phyloP scores from a whole-genome alignment of 1,284 basidiomycete genomes.

The Melampsora americana region DNA sequence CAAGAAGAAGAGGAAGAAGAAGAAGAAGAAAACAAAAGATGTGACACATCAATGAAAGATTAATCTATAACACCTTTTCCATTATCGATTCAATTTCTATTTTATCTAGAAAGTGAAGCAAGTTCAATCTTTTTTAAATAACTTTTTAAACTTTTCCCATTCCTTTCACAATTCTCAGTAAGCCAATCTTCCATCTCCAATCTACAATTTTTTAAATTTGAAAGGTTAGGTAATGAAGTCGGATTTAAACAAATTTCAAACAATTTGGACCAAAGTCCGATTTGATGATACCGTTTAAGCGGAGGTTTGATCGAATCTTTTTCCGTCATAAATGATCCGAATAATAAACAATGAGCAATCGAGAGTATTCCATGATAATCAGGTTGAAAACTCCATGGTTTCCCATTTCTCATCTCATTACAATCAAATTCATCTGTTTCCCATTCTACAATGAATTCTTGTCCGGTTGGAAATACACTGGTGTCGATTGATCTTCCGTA shows the following conservation, averaged over 20 bases:
- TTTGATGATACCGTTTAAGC: constrained; percentile 94
- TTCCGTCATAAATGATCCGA: constrained; percentile 84
- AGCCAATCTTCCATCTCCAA: constrained; percentile 84
- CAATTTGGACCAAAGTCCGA: constrained; percentile 74
- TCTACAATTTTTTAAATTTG: constrained; percentile 58
- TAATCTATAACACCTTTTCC: too few species aligned
- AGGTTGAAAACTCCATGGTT: constrained; percentile 86
- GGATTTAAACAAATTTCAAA: constrained; percentile 88
- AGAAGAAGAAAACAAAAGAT: neutral
- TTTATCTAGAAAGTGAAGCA: constrained; percentile 44
- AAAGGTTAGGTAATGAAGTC: constrained; percentile 56
- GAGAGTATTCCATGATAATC: constrained; percentile 94
- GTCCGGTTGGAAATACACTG: constrained; percentile 69
- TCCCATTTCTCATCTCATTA: constrained; percentile 75
- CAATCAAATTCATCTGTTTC: constrained; percentile 81
- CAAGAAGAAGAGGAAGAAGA: neutral
- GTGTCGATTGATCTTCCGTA: constrained; percentile 92
- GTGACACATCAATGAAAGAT: neutral
- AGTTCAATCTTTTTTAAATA: constrained; percentile 73
- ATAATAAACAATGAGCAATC: constrained; percentile 90
- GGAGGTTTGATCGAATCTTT: constrained; percentile 67
- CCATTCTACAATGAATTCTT: constrained; percentile 85
- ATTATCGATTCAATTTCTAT: constrained; percentile 5
- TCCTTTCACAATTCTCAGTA: constrained; percentile 64
- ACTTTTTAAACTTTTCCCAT: constrained; percentile 78